A percentile compares a stretch with the other conserved stretches of the same genome.
Conservation (phyloP, 345 rosid species). For the Dipteronia dyeriana region DNA sequence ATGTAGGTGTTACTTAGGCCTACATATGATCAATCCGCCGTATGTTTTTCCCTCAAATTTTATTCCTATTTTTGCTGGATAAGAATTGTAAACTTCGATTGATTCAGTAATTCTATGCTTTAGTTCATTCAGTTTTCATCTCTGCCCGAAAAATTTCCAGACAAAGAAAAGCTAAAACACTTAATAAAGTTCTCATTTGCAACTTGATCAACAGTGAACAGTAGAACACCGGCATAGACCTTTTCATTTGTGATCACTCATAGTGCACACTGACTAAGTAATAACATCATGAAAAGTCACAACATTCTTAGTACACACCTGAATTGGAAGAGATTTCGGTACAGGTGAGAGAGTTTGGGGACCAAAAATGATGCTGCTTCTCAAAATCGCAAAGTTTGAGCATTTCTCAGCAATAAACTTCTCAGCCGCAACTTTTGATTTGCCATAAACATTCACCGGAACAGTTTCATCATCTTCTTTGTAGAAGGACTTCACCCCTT, state of each 20-base stretch:
- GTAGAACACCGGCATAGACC: background rate
- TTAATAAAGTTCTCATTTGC: background rate
- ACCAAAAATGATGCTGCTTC: conserved; percentile 87
- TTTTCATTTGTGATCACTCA: background rate
- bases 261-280: background rate
- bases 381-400: conserved; percentile 69
- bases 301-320: conserved; percentile 42
- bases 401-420: conserved; percentile 55
- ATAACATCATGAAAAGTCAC: background rate
- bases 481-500: conserved; percentile 86
- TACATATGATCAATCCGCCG: background rate
- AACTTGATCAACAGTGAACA: background rate
- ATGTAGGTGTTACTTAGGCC: background rate
- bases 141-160: background rate
- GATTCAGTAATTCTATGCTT: background rate
- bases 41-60: background rate
- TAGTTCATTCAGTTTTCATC: background rate
- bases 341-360: conserved; percentile 87
- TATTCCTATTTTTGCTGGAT: background rate
- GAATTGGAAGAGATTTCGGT: conserved; percentile 84
- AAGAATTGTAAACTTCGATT: background rate
- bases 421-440: conserved; percentile 88
- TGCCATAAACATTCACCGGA: conserved; percentile 85
- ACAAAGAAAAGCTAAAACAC: background rate
- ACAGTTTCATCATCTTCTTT: conserved; percentile 81